Evolutionary conservation across 1,284 basidiomycete species (phyloP), one percentile per base, ranked within the genome.

Genomic region (Nidula niveotomentosa): DNA sequence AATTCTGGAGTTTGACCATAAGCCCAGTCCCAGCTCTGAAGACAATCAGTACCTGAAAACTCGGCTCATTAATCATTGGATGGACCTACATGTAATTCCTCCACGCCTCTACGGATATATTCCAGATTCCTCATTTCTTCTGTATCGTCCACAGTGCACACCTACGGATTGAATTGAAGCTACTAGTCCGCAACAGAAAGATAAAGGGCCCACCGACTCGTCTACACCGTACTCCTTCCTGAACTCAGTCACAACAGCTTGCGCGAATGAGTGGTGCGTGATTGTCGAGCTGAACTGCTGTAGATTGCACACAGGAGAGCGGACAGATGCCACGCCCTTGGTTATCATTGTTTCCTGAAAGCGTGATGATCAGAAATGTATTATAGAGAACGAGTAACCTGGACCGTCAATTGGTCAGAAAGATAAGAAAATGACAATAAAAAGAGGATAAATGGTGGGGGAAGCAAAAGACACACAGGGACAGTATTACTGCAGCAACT

Each of bases 1-100:
- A 99, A 98, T 67, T 96, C 92, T 52, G 96, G 96, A 0, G 96
- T 97, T 67, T 97, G 93, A 0, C 96, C 96, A 65, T 86, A 98
- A 34, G 85, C 79, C 95, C 96, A 99, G 23, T 91, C 83, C 97
- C 96, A 98, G 41, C 81, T 87, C 91, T 96, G 23, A 17, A 33
- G 34, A 35, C 23, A 23, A 23, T 23, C 23, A 23, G 23, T 23
- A 4, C 23, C 23, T 23, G 23, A 23, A 23, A 23, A 23, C 23
- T 23, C 23, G 23, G 23, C 23, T 4, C 23, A 23, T 2, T 23
- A 4, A 4, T 23, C 23, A 23, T 23, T 23, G 4, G 23, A 23
- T 55, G 37, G 1, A 65, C 83, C 52, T 60, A 89, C 93, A 60
- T 74, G 77, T 49, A 97, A 74, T 65, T 96, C 93, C 1, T 75